Evolutionary conservation across 805 yeast genomes (phyloP).

Genomic region (Ogataea naganishii): DNA sequence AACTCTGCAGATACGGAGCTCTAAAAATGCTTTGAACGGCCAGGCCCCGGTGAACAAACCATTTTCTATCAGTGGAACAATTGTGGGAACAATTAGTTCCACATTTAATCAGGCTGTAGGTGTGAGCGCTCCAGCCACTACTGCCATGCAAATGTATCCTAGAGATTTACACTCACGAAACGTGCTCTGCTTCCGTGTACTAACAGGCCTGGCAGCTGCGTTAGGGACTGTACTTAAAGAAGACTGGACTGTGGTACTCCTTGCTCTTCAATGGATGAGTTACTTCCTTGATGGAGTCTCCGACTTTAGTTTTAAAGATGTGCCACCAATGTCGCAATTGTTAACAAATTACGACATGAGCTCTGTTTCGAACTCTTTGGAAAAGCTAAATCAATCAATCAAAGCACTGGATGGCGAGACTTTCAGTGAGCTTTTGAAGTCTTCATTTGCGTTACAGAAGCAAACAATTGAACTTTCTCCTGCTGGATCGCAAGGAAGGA

Average conservation of each 20-base stretch:
- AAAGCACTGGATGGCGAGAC: slow-evolving; percentile 43
- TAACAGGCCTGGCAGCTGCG: slow-evolving; percentile 68
- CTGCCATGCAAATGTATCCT: slow-evolving; percentile 19
- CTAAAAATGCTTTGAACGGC: too few species aligned
- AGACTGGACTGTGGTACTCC: slow-evolving; percentile 58
- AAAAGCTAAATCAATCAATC: slow-evolving; percentile 58
- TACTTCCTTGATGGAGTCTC: slow-evolving; percentile 61
- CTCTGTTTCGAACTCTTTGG: slow-evolving; percentile 45
- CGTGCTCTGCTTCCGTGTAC: slow-evolving; percentile 67
- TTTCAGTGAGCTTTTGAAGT: slow-evolving; percentile 36
- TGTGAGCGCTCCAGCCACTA: slow-evolving; percentile 4
- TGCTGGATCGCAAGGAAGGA: too few species aligned
- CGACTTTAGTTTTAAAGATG: slow-evolving; percentile 27
- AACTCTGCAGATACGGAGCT: slow-evolving; percentile 34
- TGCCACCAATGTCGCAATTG: slow-evolving; percentile 33
- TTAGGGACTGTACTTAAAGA: slow-evolving; percentile 64
- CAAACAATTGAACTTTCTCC: not conserved
- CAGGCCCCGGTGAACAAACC: slow-evolving; percentile 23
- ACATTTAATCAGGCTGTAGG: slow-evolving; percentile 28
- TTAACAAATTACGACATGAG: slow-evolving; percentile 37
- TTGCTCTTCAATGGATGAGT: slow-evolving; percentile 72
- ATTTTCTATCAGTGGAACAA: slow-evolving; percentile 38
- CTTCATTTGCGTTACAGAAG: too few species aligned
- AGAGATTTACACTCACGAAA: slow-evolving; percentile 57
- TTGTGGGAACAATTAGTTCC: slow-evolving; percentile 43